Base-by-base conservation (phyloP, 257 asterid species). In the Coffea eugenioides region DNA sequence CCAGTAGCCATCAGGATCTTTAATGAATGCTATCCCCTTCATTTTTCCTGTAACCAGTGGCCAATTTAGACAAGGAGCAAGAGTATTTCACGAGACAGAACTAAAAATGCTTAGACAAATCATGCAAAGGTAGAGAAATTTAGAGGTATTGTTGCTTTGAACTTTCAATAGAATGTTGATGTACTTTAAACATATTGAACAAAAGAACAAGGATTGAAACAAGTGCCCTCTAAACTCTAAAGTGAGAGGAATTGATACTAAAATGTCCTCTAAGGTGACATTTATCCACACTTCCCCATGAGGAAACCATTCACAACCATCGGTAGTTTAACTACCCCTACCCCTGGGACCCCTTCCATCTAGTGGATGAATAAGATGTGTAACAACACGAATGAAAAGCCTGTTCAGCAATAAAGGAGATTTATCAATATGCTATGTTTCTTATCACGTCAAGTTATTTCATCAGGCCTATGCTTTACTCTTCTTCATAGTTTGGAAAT, bases 1-100 rank as follows among this genome's bases (percentile, higher is more conserved):
- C 98, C 97, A 91, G 87, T 94, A 94, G 83, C 98, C 97, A 85
- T 94, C 97, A 10, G 98, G 98, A 86, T 94, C 97, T 87, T 91
- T 89, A 74, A 94, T 83, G 88, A 94, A 92, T 27, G 97, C 96
- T 77, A 92, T 80, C 48, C 90, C 93, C 88, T 90, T 91, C 69
- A 94, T 86, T 83, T 85, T 94, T 79, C 97, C 98, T 92, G 90
- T 80, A 84, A 84, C n/a, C 21, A 56, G 34, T 54, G 73, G 73
- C 74, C 65, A 56, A 49, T 48, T 65, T 70, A 69, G 70, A 69
- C 74, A 15, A 81, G 70, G 51, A 75, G 46, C n/a, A 18, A 25
- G 34, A 36, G 31, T 21, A 36, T 41, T 68, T 78, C 56, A 39
- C 68, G 27, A 25, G 66, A 79, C 27, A 25, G 13, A 71, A 59